A percentile compares a stretch with the other conserved stretches of the same genome.
phyloP scores from a whole-genome alignment of 768 basidiomycete species.

The Russula emetica region DNA sequence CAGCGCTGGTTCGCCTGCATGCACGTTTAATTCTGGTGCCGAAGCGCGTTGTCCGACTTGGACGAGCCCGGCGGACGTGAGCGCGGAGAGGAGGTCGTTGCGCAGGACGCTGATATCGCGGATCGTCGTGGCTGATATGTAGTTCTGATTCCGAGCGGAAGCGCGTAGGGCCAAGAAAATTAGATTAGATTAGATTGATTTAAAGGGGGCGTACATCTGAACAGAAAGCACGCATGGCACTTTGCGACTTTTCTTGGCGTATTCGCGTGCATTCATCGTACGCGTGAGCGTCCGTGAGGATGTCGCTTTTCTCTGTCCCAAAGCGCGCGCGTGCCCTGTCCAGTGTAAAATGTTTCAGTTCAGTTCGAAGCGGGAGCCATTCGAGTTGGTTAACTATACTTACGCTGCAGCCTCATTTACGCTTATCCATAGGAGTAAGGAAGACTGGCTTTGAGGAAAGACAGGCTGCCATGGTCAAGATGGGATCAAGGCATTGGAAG shows the following conservation, averaged over 20 bases:
- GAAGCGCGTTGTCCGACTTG: slow-evolving; percentile 44
- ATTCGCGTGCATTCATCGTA: slow-evolving; percentile 60
- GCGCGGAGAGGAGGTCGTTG: slow-evolving; percentile 67
- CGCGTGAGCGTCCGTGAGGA: slow-evolving; percentile 76
- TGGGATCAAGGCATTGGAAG: slow-evolving; percentile 77
- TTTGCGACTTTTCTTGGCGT: slow-evolving; percentile 45
- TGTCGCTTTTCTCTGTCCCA: slow-evolving; percentile 68
- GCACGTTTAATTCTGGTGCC: slow-evolving; percentile 54
- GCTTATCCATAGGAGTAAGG: slow-evolving; percentile 71
- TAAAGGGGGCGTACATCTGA: slow-evolving; percentile 49
- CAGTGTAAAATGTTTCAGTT: slow-evolving; percentile 2
- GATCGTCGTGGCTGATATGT: slow-evolving; percentile 68
- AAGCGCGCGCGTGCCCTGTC: slow-evolving; percentile 72
- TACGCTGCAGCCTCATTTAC: slow-evolving; percentile 76
- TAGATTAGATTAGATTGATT: not conserved
- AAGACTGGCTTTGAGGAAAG: slow-evolving; percentile 89
- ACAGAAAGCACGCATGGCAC: slow-evolving; percentile 55
- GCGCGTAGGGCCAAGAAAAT: no score
- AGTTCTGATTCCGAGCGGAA: slow-evolving; percentile 52
- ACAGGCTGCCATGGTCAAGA: slow-evolving; percentile 75
- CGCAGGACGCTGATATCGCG: slow-evolving; percentile 77
- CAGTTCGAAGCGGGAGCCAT: not conserved
- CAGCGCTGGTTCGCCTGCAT: slow-evolving; percentile 65
- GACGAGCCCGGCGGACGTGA: slow-evolving; percentile 68
- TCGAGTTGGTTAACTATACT: not conserved